phyloP scores from a whole-genome alignment of 192 early-diverging fungal species.

The Piromyces sp. region DNA sequence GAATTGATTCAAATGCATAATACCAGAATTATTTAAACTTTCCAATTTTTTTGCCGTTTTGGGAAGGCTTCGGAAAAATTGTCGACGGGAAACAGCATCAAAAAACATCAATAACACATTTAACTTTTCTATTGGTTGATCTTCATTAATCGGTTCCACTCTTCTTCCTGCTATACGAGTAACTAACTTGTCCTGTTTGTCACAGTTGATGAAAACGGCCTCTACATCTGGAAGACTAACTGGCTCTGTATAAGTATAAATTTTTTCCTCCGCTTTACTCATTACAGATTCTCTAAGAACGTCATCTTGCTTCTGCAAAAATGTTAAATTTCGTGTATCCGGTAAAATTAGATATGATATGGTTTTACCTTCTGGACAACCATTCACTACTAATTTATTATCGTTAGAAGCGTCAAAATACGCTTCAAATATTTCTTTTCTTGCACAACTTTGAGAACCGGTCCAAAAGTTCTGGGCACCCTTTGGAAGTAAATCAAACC shows the following conservation, averaged over 20 bases:
- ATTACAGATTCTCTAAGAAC: neutral
- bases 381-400: neutral
- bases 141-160: neutral
- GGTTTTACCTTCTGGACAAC: neutral
- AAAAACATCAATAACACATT: constrained; percentile 32
- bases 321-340: neutral
- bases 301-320: neutral
- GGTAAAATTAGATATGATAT: neutral
- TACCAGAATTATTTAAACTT: constrained; percentile 10
- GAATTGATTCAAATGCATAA: constrained; percentile 20
- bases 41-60: constrained; percentile 14
- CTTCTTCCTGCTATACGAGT: neutral
- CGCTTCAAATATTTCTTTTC: neutral
- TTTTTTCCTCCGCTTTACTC: neutral
- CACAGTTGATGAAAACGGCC: neutral
- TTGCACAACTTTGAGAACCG: constrained; percentile 8
- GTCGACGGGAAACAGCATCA: constrained; percentile 27
- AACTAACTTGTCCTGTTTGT: neutral
- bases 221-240: neutral
- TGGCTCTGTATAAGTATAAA: neutral
- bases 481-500: constrained; percentile 25
- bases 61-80: constrained; percentile 32
- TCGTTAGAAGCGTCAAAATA: neutral
- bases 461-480: constrained; percentile 42
- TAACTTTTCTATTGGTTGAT: constrained; percentile 5